Evolutionary conservation across 345 rosid species (phyloP), one percentile per base, ranked within the genome.

Genomic region (Acer negundo): DNA sequence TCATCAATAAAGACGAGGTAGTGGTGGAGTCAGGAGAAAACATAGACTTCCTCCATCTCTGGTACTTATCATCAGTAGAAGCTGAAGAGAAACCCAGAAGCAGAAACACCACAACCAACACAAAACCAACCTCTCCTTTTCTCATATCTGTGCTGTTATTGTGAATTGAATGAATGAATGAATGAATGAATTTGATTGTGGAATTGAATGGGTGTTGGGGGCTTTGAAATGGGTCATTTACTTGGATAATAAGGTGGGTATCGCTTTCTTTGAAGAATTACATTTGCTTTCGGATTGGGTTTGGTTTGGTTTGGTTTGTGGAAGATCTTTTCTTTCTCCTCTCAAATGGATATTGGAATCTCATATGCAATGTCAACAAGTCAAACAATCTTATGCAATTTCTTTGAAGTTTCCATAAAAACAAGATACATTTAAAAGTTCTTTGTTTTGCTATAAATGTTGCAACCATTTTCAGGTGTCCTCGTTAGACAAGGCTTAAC

Each of bases 31-130:
- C 74, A 22, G 55, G 70, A 7, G 83, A 40, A 0, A 69, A 15
- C 69, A 78, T 35, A 38, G 80, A 80, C 67, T 83, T 81, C 23
- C 80, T 81, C 81, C 83, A 70, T 7, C 76, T 55, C 22, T 28
- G 77, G 22, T 76, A 76, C 10, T 23, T 68, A 11, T 75, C 67
- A 56, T 63, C 72, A 62, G 24, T 56, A 20, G 75, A 63, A 59
- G 78, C 71, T 7, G 74, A 59, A 17, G 81, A 74, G 4, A 82
- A 56, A 17, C 71, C 58, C 77, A 76, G 46, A 56, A 78, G 38
- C 51, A 65, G 7, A 7, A 3, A 72, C 58, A 69, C 0, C 46
- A 46, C 28, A 67, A 66, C 56, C 74, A 56, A 26, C 62, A 23
- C 75, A 24, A 82, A 58, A 20, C 77, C 76, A 73, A 56, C 62